Conservation (phyloP, 805 yeast genomes). For the Lachancea meyersii region DNA sequence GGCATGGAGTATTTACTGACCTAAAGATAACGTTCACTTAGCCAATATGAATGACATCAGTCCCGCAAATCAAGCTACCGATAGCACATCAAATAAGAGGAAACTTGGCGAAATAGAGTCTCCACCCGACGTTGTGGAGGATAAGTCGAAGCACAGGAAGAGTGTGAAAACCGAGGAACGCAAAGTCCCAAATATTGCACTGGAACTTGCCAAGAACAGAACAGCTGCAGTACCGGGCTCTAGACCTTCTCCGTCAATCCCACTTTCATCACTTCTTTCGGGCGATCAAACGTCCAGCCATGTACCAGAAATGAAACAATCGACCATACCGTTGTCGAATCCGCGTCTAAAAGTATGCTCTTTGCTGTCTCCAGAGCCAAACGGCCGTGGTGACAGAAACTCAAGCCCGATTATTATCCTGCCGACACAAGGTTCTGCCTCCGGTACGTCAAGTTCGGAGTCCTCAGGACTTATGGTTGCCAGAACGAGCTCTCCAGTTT, state of each 20-base stretch:
- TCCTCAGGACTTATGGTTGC: constrained; percentile 17
- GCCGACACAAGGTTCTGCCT: constrained; percentile 19
- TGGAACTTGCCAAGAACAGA: constrained; percentile 31
- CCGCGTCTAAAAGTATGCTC: constrained; percentile 17
- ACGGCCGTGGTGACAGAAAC: background rate
- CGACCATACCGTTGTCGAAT: background rate
- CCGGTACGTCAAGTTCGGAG: constrained; percentile 6
- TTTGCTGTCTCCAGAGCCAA: constrained; percentile 9
- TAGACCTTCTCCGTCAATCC: constrained; percentile 11
- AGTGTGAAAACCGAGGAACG: constrained; percentile 7
- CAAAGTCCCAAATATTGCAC: constrained; percentile 27
- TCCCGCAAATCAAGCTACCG: background rate
- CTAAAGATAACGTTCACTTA: background rate
- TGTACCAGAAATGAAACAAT: background rate
- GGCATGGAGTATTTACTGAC: constrained; percentile 4
- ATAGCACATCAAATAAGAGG: background rate
- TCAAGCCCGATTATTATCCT: constrained; percentile 19
- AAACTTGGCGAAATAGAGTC: background rate
- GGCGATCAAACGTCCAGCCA: background rate
- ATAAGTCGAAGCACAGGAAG: constrained; percentile 5
- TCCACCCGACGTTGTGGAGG: background rate
- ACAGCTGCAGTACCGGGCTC: constrained; percentile 18
- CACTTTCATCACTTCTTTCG: constrained; percentile 10
- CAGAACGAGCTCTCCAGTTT: constrained; percentile 21
- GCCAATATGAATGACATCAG: background rate